These are phyloP conservation scores for Cardiosporidium cionae DNA, from an alignment of 169 alveolate genomes.

Conservation along the genomic window DNA sequence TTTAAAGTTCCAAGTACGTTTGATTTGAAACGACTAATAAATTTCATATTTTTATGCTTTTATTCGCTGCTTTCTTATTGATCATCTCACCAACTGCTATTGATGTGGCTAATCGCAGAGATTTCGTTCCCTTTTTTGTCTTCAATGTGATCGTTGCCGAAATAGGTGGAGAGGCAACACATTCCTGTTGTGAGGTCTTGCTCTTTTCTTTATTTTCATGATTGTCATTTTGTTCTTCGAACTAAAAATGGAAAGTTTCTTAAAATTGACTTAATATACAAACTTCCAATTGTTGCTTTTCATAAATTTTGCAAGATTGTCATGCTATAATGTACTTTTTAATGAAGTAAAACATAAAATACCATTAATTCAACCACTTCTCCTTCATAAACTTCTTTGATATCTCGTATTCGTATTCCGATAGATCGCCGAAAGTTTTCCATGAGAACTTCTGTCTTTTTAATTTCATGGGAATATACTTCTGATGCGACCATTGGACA, in stretches of 20 bases:
- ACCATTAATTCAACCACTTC: conserved; percentile 94
- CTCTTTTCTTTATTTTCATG: too few species aligned
- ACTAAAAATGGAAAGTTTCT: too few species aligned
- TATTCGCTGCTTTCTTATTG: too few species aligned
- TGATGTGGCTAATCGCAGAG: conserved; percentile 91
- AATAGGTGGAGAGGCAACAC: conserved; percentile 7
- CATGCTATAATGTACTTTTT: too few species aligned
- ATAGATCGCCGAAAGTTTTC: conserved; percentile 99
- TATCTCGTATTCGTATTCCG: conserved; percentile 95
- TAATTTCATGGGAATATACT: conserved; percentile 97
- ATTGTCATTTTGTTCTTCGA: too few species aligned
- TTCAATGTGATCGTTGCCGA: conserved; percentile 86
- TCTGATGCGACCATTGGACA: conserved; percentile 99
- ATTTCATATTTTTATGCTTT: too few species aligned
- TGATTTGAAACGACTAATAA: too few species aligned
- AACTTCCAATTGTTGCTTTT: too few species aligned
- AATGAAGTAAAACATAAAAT: too few species aligned
- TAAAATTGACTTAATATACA: too few species aligned
- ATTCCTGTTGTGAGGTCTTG: conserved; percentile 44
- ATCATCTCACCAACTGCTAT: conserved; percentile 36
- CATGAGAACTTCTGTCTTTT: conserved; percentile 96
- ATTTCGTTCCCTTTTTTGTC: conserved; percentile 94
- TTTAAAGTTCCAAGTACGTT: not conserved
- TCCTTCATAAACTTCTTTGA: conserved; percentile 98
- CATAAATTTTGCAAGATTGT: too few species aligned